Evolutionary conservation across 371 early-diverging fungal genomes (phyloP), one percentile per base, ranked within the genome.

Genomic region (Mucor saturninus): DNA sequence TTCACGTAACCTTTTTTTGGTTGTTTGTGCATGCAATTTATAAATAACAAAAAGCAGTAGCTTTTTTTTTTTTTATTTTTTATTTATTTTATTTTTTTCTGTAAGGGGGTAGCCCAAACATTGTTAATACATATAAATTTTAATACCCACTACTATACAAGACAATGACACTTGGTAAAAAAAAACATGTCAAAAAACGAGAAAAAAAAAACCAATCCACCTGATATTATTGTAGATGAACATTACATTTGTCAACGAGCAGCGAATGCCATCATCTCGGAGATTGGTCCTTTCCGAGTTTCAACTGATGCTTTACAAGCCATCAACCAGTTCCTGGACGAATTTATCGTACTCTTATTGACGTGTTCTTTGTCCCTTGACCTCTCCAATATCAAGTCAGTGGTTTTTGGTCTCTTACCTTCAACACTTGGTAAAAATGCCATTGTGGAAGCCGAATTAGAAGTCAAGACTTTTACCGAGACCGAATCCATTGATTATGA

Each of bases 241-340:
- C 85, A 79, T 40, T 88, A 88, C 62, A 83, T 88, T 67, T 86
- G 86, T 63, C 81, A 83, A 72, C 76, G 82, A 63, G 85, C 86
- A 62, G 88, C 88, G 2, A 88, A 88, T 69, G 86, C 88, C 69
- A 88, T 88, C 74, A 77, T 88, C 71, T 78, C 86, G 6, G 86
- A 85, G 53, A 76, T 84, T 63, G 86, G 85, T 0, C 81, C 86
- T 29, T 88, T 81, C 64, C 78, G 83, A 54, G 85, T 88, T 32
- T 86, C 88, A 1, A 76, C 79, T 15, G 88, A 88, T 59, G 88
- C 86, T 21, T 71, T 88, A 9, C 81, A 83, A 59, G 76, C 84
- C 3, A 75, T 88, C 51, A 88, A 88, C 50, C 81, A 81, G 26
- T 88, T 88, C 60, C 72, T 86, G 26, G 88, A 88, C 59, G 88